Base-by-base conservation (phyloP, 108 stramenopile species). In the Skeletonema marinoi region DNA sequence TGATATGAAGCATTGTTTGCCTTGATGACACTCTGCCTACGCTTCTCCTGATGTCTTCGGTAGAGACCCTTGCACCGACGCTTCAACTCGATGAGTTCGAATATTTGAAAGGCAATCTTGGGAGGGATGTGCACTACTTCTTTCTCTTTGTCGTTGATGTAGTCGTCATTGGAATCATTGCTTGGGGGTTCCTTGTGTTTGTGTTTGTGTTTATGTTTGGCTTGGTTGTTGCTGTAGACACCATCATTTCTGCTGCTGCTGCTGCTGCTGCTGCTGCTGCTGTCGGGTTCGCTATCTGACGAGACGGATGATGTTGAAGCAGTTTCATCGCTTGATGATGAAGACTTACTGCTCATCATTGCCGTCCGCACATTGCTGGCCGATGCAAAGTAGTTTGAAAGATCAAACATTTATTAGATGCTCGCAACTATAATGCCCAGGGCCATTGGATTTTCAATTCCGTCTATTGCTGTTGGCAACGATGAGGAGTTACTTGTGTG, bases 41-140 rank as follows among this genome's bases (percentile, higher is more conserved):
- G 54, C 31, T 39, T 35, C 32, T 64, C 63, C 21, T 64, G 63
- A 35, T 38, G 33, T 9, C 63, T 19, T 10, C 63, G 63, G 63
- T 64, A 64, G 12, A 64, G 25, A 25, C 25, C 25, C 25, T 25
- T 25, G 25, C 25, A 25, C 25, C 25, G 25, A 25, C 25, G 25
- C 25, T 25, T 25, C 25, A 25, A 25, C 25, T 25, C 25, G 25
- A 25, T 25, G 25, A 25, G 25, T 25, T 25, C 25, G 25, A 25
- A 64, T 19, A 64, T 64, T 21, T 64, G 63, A 38, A 64, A 64
- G 41, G 63, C 63, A 17, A 64, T 35, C 63, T 17, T 35, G 33
- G 63, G 63, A 4, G 63, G 63, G 6, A 25, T 3, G 32, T 64
- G 63, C 38, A 21, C 44, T n/a, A 13, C 41, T 46, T 14, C 63